Conservation (phyloP, 2,329 filamentous ascomycete genomes). For the Sphaerulina musiva region DNA sequence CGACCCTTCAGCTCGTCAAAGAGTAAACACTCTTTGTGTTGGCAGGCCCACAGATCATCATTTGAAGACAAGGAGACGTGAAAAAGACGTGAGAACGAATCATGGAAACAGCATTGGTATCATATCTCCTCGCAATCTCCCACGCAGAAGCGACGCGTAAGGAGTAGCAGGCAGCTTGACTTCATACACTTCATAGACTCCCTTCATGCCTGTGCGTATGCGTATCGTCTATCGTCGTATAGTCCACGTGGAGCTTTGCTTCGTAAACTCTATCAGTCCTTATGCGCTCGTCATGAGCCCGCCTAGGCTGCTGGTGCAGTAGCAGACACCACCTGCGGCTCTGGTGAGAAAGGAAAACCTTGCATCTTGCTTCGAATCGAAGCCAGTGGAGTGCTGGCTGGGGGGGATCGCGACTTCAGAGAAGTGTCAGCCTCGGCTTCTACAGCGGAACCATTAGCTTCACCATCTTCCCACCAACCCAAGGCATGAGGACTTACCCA, state of each 20-base stretch:
- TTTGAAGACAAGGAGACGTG: no score
- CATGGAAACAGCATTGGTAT: neutral
- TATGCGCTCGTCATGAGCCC: neutral
- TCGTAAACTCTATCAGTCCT: neutral
- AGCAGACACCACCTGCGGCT: conserved; percentile 1
- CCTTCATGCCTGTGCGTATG: neutral
- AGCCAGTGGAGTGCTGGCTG: conserved; percentile 4
- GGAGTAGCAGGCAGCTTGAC: no score
- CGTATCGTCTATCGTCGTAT: conserved; percentile 4
- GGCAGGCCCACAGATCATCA: no score
- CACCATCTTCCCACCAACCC: neutral
- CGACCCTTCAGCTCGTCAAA: no score
- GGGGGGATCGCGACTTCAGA: conserved; percentile 2
- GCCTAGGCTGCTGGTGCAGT: conserved; percentile 4
- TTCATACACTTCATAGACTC: neutral
- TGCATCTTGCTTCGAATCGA: conserved; percentile 4
- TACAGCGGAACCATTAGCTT: neutral
- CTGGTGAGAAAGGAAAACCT: conserved; percentile 4
- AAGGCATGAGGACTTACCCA: neutral
- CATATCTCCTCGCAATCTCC: neutral
- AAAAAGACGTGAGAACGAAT: no score
- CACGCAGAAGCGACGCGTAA: neutral
- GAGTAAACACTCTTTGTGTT: no score
- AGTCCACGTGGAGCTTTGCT: neutral
- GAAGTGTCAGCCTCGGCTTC: neutral